Conservation (phyloP, 2,329 filamentous ascomycete species). For the Colletotrichum spinosum region DNA sequence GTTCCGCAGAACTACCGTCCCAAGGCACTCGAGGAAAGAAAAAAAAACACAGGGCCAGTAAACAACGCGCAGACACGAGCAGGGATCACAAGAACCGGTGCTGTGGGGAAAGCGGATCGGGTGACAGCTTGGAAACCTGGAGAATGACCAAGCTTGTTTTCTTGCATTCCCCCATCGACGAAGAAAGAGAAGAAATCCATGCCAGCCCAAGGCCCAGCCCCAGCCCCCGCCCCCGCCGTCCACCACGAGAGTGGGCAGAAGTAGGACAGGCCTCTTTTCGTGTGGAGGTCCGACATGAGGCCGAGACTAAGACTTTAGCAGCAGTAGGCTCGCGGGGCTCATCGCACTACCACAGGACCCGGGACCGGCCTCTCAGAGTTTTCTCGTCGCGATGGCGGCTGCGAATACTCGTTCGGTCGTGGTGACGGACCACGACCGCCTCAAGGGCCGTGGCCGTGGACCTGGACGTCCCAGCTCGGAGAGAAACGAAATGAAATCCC, state of each 20-base stretch:
- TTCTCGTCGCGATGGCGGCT: constrained; percentile 25
- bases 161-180: neutral
- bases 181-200: neutral
- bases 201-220: neutral
- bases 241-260: constrained; percentile 22
- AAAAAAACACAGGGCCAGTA: too few relatives aligned
- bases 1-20: constrained; percentile 19
- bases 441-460: constrained; percentile 18
- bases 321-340: constrained; percentile 8
- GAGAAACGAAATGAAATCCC: constrained; percentile 16
- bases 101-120: constrained; percentile 30
- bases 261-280: constrained; percentile 7
- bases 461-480: constrained; percentile 27
- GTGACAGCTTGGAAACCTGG: constrained; percentile 35
- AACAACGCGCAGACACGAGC: neutral
- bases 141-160: constrained; percentile 29
- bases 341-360: neutral
- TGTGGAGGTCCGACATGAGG: constrained; percentile 35
- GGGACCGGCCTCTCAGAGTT: neutral
- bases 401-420: constrained; percentile 24
- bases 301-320: constrained; percentile 22
- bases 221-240: constrained; percentile 19
- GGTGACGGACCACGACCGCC: too few relatives aligned
- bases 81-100: constrained; percentile 1
- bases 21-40: neutral